phyloP scores from a whole-genome alignment of 169 alveolate species.

The Cryptosporidium meleagridis region DNA sequence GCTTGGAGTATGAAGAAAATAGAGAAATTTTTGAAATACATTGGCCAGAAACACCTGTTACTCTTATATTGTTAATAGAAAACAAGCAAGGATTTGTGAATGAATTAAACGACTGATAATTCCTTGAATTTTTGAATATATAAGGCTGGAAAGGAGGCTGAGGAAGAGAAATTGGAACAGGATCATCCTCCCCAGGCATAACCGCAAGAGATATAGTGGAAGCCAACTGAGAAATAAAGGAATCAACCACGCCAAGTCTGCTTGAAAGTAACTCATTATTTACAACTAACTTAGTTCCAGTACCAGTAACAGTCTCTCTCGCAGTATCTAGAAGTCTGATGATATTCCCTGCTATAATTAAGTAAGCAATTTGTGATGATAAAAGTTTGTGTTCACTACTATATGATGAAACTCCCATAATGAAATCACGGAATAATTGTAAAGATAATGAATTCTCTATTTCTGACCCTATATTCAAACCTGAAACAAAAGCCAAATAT shows the following conservation, averaged over 20 bases:
- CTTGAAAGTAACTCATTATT: slow-evolving; percentile 33
- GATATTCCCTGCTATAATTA: slow-evolving; percentile 61
- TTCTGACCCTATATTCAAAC: slow-evolving; percentile 40
- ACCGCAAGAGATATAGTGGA: slow-evolving; percentile 20
- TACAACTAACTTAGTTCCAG: slow-evolving; percentile 65
- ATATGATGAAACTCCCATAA: slow-evolving; percentile 14
- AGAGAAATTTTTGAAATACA: slow-evolving; percentile 19
- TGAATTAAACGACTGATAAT: slow-evolving; percentile 34
- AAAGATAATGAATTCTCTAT: slow-evolving; percentile 25
- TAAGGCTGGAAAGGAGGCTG: slow-evolving; percentile 58
- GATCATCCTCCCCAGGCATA: slow-evolving; percentile 67
- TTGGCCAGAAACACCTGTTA: slow-evolving; percentile 54
- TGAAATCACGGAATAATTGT: slow-evolving; percentile 64
- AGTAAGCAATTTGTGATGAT: slow-evolving; percentile 50
- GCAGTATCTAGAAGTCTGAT: slow-evolving; percentile 51
- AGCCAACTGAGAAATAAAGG: slow-evolving; percentile 57
- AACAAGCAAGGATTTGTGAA: slow-evolving; percentile 60
- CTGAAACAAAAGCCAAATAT: slow-evolving; percentile 59
- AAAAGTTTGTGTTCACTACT: slow-evolving; percentile 29
- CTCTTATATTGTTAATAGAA: slow-evolving; percentile 14
- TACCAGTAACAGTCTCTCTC: slow-evolving; percentile 51
- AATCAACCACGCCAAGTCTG: slow-evolving; percentile 21
- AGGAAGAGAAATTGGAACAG: slow-evolving; percentile 68
- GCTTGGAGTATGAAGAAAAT: slow-evolving; percentile 13
- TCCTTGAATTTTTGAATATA: slow-evolving; percentile 24